These are phyloP conservation scores for Pseudocercospora vitis DNA, from an alignment of 2,329 filamentous ascomycete genomes.

Conservation along the genomic window DNA sequence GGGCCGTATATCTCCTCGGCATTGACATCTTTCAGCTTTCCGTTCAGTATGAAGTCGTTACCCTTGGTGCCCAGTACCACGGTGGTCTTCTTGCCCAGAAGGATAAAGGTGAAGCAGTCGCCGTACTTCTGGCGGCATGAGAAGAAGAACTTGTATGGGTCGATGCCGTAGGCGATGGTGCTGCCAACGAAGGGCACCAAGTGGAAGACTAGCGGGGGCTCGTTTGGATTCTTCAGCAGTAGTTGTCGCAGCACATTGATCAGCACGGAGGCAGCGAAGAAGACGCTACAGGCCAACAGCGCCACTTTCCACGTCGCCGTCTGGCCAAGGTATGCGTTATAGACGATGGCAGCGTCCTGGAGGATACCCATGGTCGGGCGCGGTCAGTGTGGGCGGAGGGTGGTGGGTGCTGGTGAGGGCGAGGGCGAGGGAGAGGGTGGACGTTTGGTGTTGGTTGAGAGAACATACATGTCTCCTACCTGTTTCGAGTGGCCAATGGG, in stretches of 20 bases:
- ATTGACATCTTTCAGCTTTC: constrained; percentile 84
- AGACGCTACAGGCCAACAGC: constrained; percentile 46
- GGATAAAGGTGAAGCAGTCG: constrained; percentile 84
- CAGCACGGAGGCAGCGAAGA: constrained; percentile 60
- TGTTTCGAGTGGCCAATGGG: constrained; percentile 12
- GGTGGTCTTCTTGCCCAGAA: constrained; percentile 86
- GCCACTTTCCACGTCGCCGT: constrained; percentile 46
- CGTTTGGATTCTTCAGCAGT: constrained; percentile 67
- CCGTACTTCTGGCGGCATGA: constrained; percentile 76
- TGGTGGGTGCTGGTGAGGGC: too few species aligned
- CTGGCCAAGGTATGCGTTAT: constrained; percentile 25
- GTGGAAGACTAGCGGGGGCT: constrained; percentile 63
- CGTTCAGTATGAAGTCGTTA: constrained; percentile 90
- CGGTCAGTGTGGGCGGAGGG: background rate
- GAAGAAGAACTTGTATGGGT: constrained; percentile 84
- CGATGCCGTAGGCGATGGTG: constrained; percentile 92
- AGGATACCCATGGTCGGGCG: constrained; percentile 32
- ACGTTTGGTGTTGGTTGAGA: background rate
- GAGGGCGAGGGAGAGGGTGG: background rate
- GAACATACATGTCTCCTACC: background rate
- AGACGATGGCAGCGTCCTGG: constrained; percentile 25
- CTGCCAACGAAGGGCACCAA: constrained; percentile 75
- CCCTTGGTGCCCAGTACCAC: constrained; percentile 78
- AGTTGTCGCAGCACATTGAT: constrained; percentile 80
- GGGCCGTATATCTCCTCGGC: constrained; percentile 88